Evolutionary conservation across 768 basidiomycete genomes (phyloP), one percentile per base, ranked within the genome.

Genomic region (Pulveroboletus sp.): DNA sequence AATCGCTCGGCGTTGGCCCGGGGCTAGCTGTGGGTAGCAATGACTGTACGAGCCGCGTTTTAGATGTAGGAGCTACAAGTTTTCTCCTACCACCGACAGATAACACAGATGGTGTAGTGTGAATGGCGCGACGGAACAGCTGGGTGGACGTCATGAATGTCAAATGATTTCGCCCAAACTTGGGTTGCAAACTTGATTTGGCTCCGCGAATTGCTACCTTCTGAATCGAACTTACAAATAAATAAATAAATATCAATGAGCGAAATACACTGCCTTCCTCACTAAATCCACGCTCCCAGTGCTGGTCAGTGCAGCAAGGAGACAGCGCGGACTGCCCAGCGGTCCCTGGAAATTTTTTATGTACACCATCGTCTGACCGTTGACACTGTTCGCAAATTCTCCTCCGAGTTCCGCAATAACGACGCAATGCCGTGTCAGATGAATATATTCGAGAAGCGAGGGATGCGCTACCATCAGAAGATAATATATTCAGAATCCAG

Each of bases 391-490:
- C 36, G n/a, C 13, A 32, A 14, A 33, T 33, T 33, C 32, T 14
- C 32, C n/a, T 33, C 32, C 32, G 32, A n/a, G 21, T n/a, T n/a
- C n/a, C 34, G 29, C 40, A 33, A 20, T 60, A 47, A 53, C 39
- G 21, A 24, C 51, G 27, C 32, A 45, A 51, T 49, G 45, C n/a
- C n/a, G n/a, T n/a, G 95, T 75, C 36, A 20, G 19, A 20, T 20
- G 20, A 83, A 90, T 71, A 90, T 92, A 41, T 95, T 98, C 69
- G 40, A 31, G 56, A 55, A 63, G 49, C 57, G 23, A 49, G 29
- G 41, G 31, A 45, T 17, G 37, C 45, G 14, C 6, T 5, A n/a
- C 34, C 48, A 29, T 44, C 23, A 35, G 34, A 35, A 35, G 7
- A 11, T 16, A 16, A 33, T n/a, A n/a, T n/a, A 5, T 29, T 33